Evolutionary conservation across 2,329 filamentous ascomycete genomes (phyloP), one percentile per base, ranked within the genome.

Genomic region (Talaromyces piceae): DNA sequence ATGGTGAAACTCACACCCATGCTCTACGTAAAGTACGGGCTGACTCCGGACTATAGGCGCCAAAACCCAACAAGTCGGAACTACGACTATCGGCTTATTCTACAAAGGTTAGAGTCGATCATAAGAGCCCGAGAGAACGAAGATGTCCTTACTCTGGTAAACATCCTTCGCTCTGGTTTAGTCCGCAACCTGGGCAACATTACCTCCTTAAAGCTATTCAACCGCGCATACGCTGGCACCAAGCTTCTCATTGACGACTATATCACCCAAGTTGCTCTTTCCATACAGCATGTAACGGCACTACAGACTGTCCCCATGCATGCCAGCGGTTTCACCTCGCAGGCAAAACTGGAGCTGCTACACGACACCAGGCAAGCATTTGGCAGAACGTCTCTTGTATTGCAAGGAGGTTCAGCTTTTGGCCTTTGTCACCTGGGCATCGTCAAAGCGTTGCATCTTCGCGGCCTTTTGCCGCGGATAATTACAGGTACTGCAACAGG

Each of bases 241-340:
- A 96, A 96, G 66, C 80, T 87, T 49, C 73, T 95, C 45, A 94
- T 96, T 55, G 90, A 95, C 63, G 87, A 94, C 67, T 96, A 96
- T 63, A 84, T 95, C 55, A 83, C 84, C 1, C 84, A 91, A 63
- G 84, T 95, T 30, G 86, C 86, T n/a, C 80, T 86, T 53, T 86
- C 88, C 1, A 82, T 95, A 49, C 81, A 87, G 54, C 84, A 91
- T 62, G 84, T 96, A 31, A 84, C 83, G 25, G 72, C 73, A 18
- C 76, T 88, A 48, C 82, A 86, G 18, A 84, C 81, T 0, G 75
- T 74, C 16, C 73, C 76, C 0, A 71, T 60, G 67, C 64, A 73
- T 46, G 69, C 71, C 12, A 71, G 65, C 53, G 75, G 75, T 3
- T 73, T 89, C 57, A 85, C 82, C 13, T 84, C 82, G 31, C 86